Conservation (phyloP, 306 rosid genomes). For the Prunus davidiana region DNA sequence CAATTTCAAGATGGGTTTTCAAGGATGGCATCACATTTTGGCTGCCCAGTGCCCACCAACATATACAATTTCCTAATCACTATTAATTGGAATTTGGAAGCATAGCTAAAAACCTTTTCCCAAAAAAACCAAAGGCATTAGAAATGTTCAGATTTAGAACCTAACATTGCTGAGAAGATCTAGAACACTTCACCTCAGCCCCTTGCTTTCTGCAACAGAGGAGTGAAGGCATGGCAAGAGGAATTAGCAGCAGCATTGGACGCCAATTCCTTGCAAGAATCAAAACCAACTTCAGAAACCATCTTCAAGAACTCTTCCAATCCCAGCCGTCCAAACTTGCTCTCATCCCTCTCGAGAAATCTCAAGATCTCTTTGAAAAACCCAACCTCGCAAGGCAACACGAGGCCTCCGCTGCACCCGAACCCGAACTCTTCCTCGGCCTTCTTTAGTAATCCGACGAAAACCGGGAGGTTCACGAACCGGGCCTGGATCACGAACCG, state of each 20-base stretch:
- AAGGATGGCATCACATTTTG: background rate
- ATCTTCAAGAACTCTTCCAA: constrained; percentile 16
- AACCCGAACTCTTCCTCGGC: constrained; percentile 50
- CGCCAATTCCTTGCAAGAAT: constrained; percentile 33
- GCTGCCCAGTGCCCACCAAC: background rate
- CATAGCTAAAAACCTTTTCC: background rate
- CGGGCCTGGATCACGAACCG: constrained; percentile 49
- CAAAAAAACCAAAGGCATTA: background rate
- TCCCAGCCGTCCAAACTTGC: background rate
- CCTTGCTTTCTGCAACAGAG: constrained; percentile 28
- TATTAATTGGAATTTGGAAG: background rate
- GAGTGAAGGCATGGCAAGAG: constrained; percentile 15
- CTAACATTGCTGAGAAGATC: background rate
- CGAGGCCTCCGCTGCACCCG: constrained; percentile 17
- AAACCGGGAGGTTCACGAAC: constrained; percentile 47
- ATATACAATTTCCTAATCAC: constrained; percentile 6
- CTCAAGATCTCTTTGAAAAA: constrained; percentile 4
- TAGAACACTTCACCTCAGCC: constrained; percentile 13
- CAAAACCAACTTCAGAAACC: constrained; percentile 17
- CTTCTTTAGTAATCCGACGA: constrained; percentile 27
- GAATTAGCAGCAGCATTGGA: background rate
- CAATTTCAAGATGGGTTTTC: constrained; percentile 4
- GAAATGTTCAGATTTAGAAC: background rate
- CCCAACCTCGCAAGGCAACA: constrained; percentile 16
- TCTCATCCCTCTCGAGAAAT: background rate